Percentiles rank a stretch among this genome's conserved stretches.
phyloP scores from a whole-genome alignment of 352 stramenopile genomes.

The Pythium utonaiense region DNA sequence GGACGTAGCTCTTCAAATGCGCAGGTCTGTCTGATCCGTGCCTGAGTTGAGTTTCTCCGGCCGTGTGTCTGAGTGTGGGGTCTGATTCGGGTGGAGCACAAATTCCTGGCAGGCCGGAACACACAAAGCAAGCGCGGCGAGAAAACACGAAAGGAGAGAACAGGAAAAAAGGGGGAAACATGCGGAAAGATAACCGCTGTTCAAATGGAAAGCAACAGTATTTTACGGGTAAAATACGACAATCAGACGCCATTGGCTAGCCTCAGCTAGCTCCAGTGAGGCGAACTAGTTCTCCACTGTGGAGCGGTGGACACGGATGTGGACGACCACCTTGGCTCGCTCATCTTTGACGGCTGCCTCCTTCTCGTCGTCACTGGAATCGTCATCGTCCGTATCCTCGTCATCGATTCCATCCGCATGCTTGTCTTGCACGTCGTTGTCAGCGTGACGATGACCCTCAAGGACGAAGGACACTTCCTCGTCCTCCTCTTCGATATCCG shows the following conservation, averaged over 20 bases:
- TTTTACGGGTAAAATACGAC: neutral
- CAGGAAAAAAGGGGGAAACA: neutral
- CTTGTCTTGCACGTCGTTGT: neutral
- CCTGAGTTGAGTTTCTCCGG: constrained; percentile 31
- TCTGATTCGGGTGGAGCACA: constrained; percentile 18
- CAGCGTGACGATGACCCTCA: neutral
- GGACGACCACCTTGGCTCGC: constrained; percentile 4
- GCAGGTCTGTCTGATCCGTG: constrained; percentile 22
- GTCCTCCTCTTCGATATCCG: neutral
- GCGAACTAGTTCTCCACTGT: neutral
- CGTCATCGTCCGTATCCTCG: neutral
- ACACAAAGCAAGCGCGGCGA: too few relatives aligned
- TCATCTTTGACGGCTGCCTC: neutral
- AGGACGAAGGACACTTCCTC: neutral
- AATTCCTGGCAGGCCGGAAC: neutral
- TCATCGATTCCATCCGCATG: neutral
- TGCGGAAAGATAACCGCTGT: neutral
- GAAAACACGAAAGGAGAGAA: neutral
- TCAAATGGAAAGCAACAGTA: neutral
- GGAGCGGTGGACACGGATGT: constrained; percentile 12
- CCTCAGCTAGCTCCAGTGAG: neutral
- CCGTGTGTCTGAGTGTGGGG: neutral
- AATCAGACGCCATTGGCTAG: neutral
- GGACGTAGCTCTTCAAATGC: constrained; percentile 15
- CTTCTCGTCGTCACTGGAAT: neutral